Evolutionary conservation across 305 asterid species (phyloP).

Genomic region (Fraxinus sp.): DNA sequence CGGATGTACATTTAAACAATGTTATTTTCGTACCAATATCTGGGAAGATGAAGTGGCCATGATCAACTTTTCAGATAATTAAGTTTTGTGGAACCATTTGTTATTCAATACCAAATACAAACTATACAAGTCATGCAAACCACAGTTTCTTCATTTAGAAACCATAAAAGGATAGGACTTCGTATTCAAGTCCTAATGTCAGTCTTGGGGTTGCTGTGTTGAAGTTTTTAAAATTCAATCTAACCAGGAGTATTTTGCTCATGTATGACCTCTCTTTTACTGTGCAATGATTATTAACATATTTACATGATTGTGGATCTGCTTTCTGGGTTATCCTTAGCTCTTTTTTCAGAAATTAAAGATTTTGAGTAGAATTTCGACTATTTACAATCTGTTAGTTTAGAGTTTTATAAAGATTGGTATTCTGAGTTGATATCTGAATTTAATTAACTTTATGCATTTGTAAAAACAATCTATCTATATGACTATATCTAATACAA

Average conservation of each 20-base stretch:
- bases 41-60: not conserved
- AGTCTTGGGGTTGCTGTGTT: not conserved
- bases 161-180: not conserved
- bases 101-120: not conserved
- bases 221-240: not conserved
- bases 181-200: not conserved
- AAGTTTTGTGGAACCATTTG: not conserved
- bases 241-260: not conserved
- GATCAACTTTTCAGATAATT: not conserved
- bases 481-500: too few relatives aligned
- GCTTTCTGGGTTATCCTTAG: not conserved
- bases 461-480: too few relatives aligned
- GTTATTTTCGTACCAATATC: not conserved
- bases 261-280: constrained; percentile 27
- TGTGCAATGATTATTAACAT: not conserved
- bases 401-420: not conserved
- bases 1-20: not conserved
- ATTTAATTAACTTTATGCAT: not conserved
- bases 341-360: not conserved
- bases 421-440: not conserved
- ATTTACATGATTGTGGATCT: constrained; percentile 6
- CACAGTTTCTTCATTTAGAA: not conserved
- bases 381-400: not conserved
- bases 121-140: not conserved
- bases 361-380: not conserved